A percentile compares a stretch with the other conserved stretches of the same genome.
Evolutionary conservation across 257 asterid genomes (phyloP).

Genomic region (Solanum chiquidenum): DNA sequence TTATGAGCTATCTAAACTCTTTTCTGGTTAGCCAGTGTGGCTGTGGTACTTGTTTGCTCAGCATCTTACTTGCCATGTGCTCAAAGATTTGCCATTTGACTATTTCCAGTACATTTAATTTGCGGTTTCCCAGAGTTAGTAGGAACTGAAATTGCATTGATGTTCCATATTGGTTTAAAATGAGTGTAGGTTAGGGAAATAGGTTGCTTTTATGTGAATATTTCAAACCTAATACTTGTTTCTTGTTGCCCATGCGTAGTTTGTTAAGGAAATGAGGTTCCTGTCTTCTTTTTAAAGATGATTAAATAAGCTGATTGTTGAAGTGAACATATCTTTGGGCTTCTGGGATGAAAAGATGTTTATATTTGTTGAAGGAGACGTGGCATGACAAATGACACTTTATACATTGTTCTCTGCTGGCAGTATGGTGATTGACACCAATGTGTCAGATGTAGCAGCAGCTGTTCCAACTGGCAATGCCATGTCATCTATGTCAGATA

Average conservation of each 20-base stretch:
- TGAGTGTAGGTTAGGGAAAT: not conserved
- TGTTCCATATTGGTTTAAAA: not conserved
- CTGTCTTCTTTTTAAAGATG: not conserved
- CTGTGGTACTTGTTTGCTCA: not conserved
- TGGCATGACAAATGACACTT: not conserved
- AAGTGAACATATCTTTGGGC: not conserved
- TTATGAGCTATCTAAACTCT: not conserved
- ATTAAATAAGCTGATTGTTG: not conserved
- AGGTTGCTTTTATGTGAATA: not conserved
- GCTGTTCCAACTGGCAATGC: slow-evolving; percentile 56
- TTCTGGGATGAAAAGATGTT: not conserved
- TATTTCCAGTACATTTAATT: not conserved
- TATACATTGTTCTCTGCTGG: not conserved
- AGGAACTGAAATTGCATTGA: not conserved
- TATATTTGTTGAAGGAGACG: not conserved
- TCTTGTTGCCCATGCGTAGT: not conserved
- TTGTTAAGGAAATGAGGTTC: not conserved
- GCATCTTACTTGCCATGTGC: not conserved
- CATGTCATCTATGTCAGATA: slow-evolving; percentile 66
- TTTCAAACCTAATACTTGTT: not conserved
- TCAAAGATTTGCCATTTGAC: not conserved
- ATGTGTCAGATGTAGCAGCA: slow-evolving; percentile 43
- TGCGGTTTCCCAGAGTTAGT: not conserved
- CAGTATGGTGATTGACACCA: slow-evolving; percentile 63
- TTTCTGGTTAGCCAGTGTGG: not conserved